Percentiles rank a stretch among this genome's conserved stretches.
Conservation (phyloP, 306 rosid genomes). For the Fragaria nilgerrensis region DNA sequence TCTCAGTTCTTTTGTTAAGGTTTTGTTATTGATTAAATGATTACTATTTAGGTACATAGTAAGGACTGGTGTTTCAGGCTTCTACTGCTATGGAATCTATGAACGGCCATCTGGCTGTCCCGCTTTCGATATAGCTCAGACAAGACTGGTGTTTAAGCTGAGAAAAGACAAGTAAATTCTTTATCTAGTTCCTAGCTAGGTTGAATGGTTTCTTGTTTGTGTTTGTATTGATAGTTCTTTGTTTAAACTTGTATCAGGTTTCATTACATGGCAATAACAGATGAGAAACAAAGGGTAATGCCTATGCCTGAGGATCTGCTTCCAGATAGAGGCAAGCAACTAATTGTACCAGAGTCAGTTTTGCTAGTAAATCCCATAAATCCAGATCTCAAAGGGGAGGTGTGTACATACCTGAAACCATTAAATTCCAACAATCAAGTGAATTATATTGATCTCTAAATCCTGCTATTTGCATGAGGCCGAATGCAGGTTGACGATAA, state of each 20-base stretch:
- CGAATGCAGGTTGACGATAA: slow-evolving; percentile 46
- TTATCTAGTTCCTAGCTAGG: neutral
- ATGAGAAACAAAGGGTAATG: slow-evolving; percentile 49
- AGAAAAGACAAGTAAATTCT: slow-evolving; percentile 37
- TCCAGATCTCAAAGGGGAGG: slow-evolving; percentile 50
- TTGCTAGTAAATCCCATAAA: slow-evolving; percentile 42
- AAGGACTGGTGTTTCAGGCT: slow-evolving; percentile 44
- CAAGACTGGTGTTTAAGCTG: slow-evolving; percentile 45
- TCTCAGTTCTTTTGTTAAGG: neutral
- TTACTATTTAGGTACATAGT: slow-evolving; percentile 32
- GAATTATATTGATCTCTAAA: neutral
- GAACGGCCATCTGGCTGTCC: slow-evolving; percentile 34
- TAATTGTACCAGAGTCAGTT: slow-evolving; percentile 50
- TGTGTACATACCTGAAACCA: neutral
- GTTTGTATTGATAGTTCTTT: neutral
- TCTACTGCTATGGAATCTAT: slow-evolving; percentile 43
- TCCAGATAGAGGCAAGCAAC: slow-evolving; percentile 39
- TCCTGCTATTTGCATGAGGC: neutral
- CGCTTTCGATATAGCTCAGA: slow-evolving; percentile 44
- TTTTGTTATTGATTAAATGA: neutral
- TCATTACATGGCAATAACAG: slow-evolving; percentile 49
- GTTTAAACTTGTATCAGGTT: slow-evolving; percentile 29
- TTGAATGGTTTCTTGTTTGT: slow-evolving; percentile 1
- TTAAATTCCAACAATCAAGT: neutral
- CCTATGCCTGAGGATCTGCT: slow-evolving; percentile 48